Evolutionary conservation across 495 filamentous ascomycete genomes (phyloP).

Genomic region (Ascodesmis nigricans): DNA sequence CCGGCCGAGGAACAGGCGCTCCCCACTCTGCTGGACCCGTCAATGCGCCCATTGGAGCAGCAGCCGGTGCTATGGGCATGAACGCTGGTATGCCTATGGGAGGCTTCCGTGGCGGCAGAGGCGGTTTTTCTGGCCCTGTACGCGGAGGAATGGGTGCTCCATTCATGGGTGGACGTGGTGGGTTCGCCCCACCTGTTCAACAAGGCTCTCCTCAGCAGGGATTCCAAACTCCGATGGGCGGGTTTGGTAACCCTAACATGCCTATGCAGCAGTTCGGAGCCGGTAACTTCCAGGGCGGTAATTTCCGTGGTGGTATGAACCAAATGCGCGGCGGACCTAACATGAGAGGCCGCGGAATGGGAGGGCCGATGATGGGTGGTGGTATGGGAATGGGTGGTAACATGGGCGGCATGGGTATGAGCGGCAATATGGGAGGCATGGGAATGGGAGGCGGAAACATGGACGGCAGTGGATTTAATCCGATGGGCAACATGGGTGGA

Average conservation of each 20-base stretch:
- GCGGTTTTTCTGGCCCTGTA: constrained; percentile 21
- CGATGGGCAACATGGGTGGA: constrained; percentile 20
- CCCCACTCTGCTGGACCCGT: constrained; percentile 6
- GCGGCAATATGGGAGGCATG: constrained; percentile 27
- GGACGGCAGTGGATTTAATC: constrained; percentile 26
- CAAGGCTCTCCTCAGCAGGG: constrained; percentile 24
- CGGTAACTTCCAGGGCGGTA: constrained; percentile 31
- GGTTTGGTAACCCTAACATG: constrained; percentile 34
- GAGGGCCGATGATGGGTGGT: constrained; percentile 29
- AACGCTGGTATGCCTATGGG: constrained; percentile 19
- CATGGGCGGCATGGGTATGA: constrained; percentile 45
- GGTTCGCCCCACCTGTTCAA: constrained; percentile 26
- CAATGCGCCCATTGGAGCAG: constrained; percentile 7
- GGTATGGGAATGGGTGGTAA: constrained; percentile 34
- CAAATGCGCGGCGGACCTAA: constrained; percentile 17
- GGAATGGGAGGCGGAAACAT: constrained; percentile 27
- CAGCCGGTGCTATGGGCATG: constrained; percentile 24
- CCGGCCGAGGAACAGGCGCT: constrained; percentile 24
- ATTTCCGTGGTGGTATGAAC: constrained; percentile 26
- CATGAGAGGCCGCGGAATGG: constrained; percentile 51
- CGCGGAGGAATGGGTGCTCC: constrained; percentile 30
- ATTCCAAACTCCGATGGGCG: constrained; percentile 37
- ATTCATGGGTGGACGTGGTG: constrained; percentile 31
- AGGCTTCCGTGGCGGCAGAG: constrained; percentile 24
- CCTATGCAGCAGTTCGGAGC: constrained; percentile 35